These are phyloP conservation scores for Laguncularia racemosa DNA, from an alignment of 345 rosid genomes.

Conservation along the genomic window DNA sequence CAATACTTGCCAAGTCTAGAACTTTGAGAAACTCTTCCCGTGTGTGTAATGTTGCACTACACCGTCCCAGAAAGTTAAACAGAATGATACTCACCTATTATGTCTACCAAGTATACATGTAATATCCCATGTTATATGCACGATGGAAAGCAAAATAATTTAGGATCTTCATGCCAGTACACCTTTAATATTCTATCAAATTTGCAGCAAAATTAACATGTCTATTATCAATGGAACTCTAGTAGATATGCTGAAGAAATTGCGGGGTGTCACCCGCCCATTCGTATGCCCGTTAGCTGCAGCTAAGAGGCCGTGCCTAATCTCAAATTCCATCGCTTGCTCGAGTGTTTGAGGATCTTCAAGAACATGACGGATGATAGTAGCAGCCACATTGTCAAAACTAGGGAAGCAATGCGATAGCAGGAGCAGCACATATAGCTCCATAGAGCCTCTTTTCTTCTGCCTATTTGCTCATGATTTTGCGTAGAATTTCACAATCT, in stretches of 20 bases:
- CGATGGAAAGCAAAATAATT: too few relatives aligned
- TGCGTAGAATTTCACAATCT: conserved; percentile 57
- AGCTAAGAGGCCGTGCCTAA: conserved; percentile 68
- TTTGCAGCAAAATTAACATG: too few relatives aligned
- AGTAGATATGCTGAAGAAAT: too few relatives aligned
- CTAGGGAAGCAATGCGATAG: conserved; percentile 92
- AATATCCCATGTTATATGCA: too few relatives aligned
- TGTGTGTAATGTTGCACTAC: conserved; percentile 42
- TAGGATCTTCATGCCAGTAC: too few relatives aligned
- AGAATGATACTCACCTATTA: too few relatives aligned
- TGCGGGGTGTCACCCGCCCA: conserved; percentile 77
- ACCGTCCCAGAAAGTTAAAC: conserved; percentile 24
- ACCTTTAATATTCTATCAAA: too few relatives aligned
- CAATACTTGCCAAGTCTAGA: conserved; percentile 37
- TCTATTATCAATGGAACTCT: too few relatives aligned
- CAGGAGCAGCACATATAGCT: conserved; percentile 94
- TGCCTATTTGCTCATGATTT: conserved; percentile 69
- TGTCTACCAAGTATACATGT: too few relatives aligned
- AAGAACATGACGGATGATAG: conserved; percentile 80
- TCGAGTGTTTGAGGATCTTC: conserved; percentile 97
- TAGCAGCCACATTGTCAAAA: conserved; percentile 68
- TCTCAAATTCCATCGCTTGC: conserved; percentile 98
- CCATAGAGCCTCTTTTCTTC: conserved; percentile 68
- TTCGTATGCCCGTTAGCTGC: conserved; percentile 76
- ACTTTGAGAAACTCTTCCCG: conserved; percentile 56